Evolutionary conservation across 1,284 basidiomycete genomes (phyloP).

Genomic region (Sanghuangporus sanghuang): DNA sequence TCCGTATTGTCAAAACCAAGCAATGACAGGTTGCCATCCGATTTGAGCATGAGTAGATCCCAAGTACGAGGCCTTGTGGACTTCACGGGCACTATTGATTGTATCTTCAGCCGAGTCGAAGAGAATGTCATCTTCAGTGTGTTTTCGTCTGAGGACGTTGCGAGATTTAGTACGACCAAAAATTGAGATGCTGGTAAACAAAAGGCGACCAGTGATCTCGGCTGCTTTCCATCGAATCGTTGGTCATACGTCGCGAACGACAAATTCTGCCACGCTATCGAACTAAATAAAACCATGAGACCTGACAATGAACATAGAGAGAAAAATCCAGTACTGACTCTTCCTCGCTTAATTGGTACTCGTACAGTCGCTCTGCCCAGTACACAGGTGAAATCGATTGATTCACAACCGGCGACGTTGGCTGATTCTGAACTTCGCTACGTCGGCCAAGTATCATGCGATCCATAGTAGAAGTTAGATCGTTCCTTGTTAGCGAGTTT

Average conservation of each 20-base stretch:
- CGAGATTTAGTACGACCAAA: slow-evolving; percentile 32
- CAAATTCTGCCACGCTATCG: slow-evolving; percentile 40
- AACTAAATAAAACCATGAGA: slow-evolving; percentile 27
- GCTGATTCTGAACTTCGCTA: slow-evolving; percentile 34
- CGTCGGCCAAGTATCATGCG: slow-evolving; percentile 50
- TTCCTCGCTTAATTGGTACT: slow-evolving; percentile 39
- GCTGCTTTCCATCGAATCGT: slow-evolving; percentile 50
- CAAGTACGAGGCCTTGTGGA: slow-evolving; percentile 56
- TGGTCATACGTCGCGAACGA: slow-evolving; percentile 58
- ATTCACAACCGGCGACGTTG: slow-evolving; percentile 37
- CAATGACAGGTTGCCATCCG: slow-evolving; percentile 45
- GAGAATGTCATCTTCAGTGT: slow-evolving; percentile 38
- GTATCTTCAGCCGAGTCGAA: slow-evolving; percentile 36
- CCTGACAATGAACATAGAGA: background rate
- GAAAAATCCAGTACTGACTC: slow-evolving; percentile 42
- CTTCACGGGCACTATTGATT: slow-evolving; percentile 52
- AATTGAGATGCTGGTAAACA: slow-evolving; percentile 45
- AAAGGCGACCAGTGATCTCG: slow-evolving; percentile 51
- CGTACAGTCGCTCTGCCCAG: slow-evolving; percentile 60
- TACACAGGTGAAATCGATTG: slow-evolving; percentile 64
- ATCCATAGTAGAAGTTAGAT: slow-evolving; percentile 57
- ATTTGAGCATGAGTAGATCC: slow-evolving; percentile 65
- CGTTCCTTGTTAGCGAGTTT: slow-evolving; percentile 47
- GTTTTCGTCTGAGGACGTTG: slow-evolving; percentile 28
- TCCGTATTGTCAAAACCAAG: slow-evolving; percentile 56